Evolutionary conservation across 257 asterid genomes (phyloP), one percentile per base, ranked within the genome.

Genomic region (Fraxinus cuspidata): DNA sequence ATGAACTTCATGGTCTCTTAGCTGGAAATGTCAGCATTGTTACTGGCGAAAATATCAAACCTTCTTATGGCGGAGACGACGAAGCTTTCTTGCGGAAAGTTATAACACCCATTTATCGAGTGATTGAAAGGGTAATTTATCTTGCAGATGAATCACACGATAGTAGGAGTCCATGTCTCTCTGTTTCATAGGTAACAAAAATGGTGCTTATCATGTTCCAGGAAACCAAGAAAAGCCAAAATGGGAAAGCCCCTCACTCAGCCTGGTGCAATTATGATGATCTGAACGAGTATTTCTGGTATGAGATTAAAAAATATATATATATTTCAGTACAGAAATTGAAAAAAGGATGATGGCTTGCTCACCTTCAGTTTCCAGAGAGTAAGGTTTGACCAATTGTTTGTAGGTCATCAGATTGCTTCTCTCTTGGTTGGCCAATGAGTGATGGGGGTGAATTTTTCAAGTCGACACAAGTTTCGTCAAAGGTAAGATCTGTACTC

Each of bases 21-120:
- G 98, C 98, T 82, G 99, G 99, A 85, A 96, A 93, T 83, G 99
- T 96, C 71, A 96, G 99, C 92, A 87, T 96, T 75, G 99, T 93
- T 81, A 96, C 99, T 28, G 99, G 99, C 66, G 99, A 93, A 86
- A 96, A 96, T 80, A 93, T 96, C 84, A 96, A 92, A 85, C 98
- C 99, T 78, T 96, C 99, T 81, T 93, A 93, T 78, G 97, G 99
- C 77, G 99, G 99, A 80, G 97, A 91, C 76, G 97, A 90, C 29
- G 99, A 92, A 84, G 85, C 97, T 77, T 96, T 96, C 84, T 83
- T 96, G 83, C 83, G 96, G 75, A 93, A 90, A 83, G 98, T 96
- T 75, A 83, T 96, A 80, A 90, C 93, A 16, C 99, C 99, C 75
- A 90, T 96, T 71, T 93, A 96, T 83, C 89, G 88, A 74, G 98